Conservation (phyloP, 169 alveolate species). For the Eimeria sp. region DNA sequence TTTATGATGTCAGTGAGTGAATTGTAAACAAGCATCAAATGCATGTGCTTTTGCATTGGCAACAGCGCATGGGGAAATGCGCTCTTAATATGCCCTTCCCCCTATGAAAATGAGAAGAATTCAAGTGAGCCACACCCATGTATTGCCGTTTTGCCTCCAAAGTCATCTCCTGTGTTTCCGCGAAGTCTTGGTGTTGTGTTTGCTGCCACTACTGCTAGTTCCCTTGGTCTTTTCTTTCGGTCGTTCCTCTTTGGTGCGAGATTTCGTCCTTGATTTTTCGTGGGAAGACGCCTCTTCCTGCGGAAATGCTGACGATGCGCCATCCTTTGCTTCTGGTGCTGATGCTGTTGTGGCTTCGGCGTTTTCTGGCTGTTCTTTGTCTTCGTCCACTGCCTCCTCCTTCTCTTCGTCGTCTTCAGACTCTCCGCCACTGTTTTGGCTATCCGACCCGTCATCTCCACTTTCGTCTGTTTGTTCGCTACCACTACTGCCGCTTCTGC, state of each 20-base stretch:
- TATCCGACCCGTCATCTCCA: slow-evolving; percentile 1
- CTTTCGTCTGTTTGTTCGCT: slow-evolving; percentile 46
- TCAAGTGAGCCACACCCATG: neutral
- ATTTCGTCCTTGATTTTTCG: neutral
- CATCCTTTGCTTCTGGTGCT: neutral
- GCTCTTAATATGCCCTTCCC: neutral
- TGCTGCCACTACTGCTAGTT: slow-evolving; percentile 21
- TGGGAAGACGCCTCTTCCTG: slow-evolving; percentile 17
- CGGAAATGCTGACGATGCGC: slow-evolving; percentile 2
- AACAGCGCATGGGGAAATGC: neutral
- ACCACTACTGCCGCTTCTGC: slow-evolving; percentile 24
- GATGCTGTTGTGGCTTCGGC: neutral
- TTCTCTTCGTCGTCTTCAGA: slow-evolving; percentile 38
- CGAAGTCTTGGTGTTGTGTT: slow-evolving; percentile 4
- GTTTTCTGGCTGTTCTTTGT: neutral
- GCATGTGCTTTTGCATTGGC: neutral
- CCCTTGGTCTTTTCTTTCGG: neutral
- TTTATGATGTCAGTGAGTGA: neutral
- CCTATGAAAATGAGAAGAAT: neutral
- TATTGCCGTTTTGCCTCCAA: neutral
- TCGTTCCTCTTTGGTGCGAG: slow-evolving; percentile 14
- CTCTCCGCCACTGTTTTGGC: slow-evolving; percentile 7
- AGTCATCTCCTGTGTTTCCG: slow-evolving; percentile 60
- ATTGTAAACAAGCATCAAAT: neutral
- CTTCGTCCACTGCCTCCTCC: neutral